Evolutionary conservation across 2,329 filamentous ascomycete species (phyloP), one percentile per base, ranked within the genome.

Genomic region (Epichloe brachyelytri): DNA sequence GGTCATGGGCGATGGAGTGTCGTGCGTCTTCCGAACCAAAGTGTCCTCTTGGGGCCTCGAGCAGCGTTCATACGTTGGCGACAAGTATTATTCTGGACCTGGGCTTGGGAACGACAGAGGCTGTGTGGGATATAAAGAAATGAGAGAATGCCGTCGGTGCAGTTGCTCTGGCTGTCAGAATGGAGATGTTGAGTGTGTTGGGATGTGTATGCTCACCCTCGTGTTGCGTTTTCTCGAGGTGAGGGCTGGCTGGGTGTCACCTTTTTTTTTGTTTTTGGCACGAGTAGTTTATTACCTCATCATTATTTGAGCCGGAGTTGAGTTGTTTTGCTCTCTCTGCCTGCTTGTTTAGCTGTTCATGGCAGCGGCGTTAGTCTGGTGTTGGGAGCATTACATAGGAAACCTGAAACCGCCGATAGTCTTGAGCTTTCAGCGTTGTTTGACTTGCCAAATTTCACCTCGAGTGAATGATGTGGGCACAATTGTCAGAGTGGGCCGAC

Each of bases 331-430:
- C 8, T 45, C 43, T 49, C 53, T 37, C 45, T 58, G 54, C 59
- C 54, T 62, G 57, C 36, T 40, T 53, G 11, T 39, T 47, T 53
- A 36, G 49, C 46, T 51, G 52, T 51, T 63, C 60, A 65, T 63
- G 59, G 63, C 62, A 66, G 58, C 53, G 64, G 64, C 58, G 64
- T 64, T 51, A 38, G 22, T 62, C 56, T 54, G 58, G 60, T 64
- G 55, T 62, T 58, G 56, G 56, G 58, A 55, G 58, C 59, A 62
- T 51, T 56, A 57, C 50, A 54, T 62, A 63, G 63, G 53, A 56
- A 49, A 60, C 60, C 58, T 65, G 59, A 59, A 60, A 56, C 58
- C n/a, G n/a, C 51, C 43, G 47, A 51, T 50, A 46, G 49, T 51
- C 45, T 53, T 50, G 15, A 43, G 37, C 38, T 36, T 48, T 30